These are phyloP conservation scores for Plasmodium berghei DNA, from an alignment of 169 alveolate genomes.

Conservation along the genomic window DNA sequence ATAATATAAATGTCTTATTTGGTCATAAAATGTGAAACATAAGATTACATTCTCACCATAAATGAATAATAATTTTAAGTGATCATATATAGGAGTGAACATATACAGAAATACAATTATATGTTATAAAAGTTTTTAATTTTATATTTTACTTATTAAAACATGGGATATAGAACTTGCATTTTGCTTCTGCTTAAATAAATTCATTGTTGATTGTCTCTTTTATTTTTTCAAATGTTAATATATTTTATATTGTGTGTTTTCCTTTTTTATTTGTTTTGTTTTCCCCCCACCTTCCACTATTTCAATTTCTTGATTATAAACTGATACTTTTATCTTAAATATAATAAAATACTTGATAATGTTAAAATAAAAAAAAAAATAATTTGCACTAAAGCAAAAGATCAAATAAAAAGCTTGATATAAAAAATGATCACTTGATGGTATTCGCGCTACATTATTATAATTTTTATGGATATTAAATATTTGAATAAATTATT, in stretches of 20 bases:
- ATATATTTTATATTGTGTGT: conserved; percentile 1
- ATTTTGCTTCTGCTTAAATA: conserved; percentile 48
- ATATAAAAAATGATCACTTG: too few relatives aligned
- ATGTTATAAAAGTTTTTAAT: background rate
- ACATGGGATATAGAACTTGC: conserved; percentile 62
- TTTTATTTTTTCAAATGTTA: conserved; percentile 6
- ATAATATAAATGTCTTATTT: background rate
- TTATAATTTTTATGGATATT: too few relatives aligned
- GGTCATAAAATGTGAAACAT: too few relatives aligned
- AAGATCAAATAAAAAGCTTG: too few relatives aligned
- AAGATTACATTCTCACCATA: too few relatives aligned
- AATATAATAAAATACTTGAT: too few relatives aligned
- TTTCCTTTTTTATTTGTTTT: background rate
- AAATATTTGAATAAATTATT: too few relatives aligned
- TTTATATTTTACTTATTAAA: conserved; percentile 51
- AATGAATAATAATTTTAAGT: too few relatives aligned
- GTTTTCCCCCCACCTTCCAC: conserved; percentile 1
- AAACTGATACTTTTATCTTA: background rate
- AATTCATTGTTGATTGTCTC: conserved; percentile 42
- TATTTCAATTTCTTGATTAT: background rate
- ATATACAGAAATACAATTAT: background rate
- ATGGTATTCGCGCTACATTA: too few relatives aligned
- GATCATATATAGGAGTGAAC: background rate
- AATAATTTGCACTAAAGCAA: too few relatives aligned
- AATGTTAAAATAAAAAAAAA: too few relatives aligned